Base-by-base conservation (phyloP, 2,329 filamentous ascomycete genomes). In the Bipolaris cookei region DNA sequence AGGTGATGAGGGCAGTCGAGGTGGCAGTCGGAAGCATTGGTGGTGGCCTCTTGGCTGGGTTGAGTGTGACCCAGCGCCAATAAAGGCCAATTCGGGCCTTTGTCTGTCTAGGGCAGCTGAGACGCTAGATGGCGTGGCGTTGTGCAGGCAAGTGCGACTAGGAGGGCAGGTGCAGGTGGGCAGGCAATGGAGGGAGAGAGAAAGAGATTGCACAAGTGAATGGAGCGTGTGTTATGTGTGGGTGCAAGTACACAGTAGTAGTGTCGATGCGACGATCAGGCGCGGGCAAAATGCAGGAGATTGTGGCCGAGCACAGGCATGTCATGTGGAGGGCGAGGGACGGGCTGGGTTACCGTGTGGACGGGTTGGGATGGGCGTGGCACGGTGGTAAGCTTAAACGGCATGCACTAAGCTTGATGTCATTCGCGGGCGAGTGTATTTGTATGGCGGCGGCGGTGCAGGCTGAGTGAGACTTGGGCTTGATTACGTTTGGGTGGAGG, bases 321-420 rank as follows among this genome's bases (percentile, higher is more conserved):
- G 25, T 28, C 25, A 28, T 28, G 25, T 28, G 25, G 25, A 28
- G 25, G 25, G 8, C 2, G 8, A 28, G 25, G 8, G 51, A 50
- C 39, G 25, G 42, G n/a, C 52, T 58, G 59, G 52, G 42, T 55
- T 67, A 54, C 65, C 68, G 64, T 69, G 60, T 70, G 71, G 66
- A 56, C 62, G 62, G 62, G 57, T 60, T 56, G 66, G 25, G 64
- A 65, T 63, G 63, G 63, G 64, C 58, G 59, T 67, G 66, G 63
- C 56, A 69, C 64, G 57, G 54, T 64, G 38, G 71, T 76, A 75
- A 75, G 71, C 71, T 75, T 73, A 72, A 73, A 66, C 39, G 51
- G 63, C 58, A 63, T 55, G 55, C 65, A 69, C 67, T 68, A 69
- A 66, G 70, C 69, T 69, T 70, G 66, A 69, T 65, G 51, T 47